A percentile compares a stretch with the other conserved stretches of the same genome.
These are phyloP conservation scores for Xerocomus nothofagi DNA, from an alignment of 1,284 basidiomycete species.

Conservation along the genomic window DNA sequence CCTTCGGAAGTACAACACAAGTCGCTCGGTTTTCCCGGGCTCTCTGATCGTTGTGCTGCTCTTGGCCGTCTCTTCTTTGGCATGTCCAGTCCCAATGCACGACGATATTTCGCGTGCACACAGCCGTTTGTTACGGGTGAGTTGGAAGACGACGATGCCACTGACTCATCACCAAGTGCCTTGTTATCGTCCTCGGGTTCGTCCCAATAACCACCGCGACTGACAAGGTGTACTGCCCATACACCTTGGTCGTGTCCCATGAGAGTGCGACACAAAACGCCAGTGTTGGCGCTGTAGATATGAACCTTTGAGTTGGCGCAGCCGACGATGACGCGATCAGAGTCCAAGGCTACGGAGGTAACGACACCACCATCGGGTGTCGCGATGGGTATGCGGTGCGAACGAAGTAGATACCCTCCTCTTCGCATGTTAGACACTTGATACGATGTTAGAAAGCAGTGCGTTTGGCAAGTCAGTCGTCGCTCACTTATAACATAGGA, in stretches of 20 bases:
- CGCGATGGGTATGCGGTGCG: slow-evolving; percentile 62
- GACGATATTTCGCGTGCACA: slow-evolving; percentile 30
- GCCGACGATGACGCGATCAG: slow-evolving; percentile 86
- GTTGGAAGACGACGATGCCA: neutral
- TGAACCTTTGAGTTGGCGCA: slow-evolving; percentile 89
- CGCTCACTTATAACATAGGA: slow-evolving; percentile 74
- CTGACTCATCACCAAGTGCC: slow-evolving; percentile 4
- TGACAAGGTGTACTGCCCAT: slow-evolving; percentile 86
- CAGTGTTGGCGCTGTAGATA: slow-evolving; percentile 82
- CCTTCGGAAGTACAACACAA: slow-evolving; percentile 62
- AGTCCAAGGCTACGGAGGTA: slow-evolving; percentile 85
- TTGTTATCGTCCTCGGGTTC: slow-evolving; percentile 25
- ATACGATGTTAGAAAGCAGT: slow-evolving; percentile 3
- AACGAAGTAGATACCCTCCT: slow-evolving; percentile 75
- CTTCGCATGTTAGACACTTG: slow-evolving; percentile 84
- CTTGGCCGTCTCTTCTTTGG: slow-evolving; percentile 18
- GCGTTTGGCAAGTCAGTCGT: neutral
- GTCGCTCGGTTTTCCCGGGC: slow-evolving; percentile 49
- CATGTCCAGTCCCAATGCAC: slow-evolving; percentile 30
- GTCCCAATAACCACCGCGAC: slow-evolving; percentile 44
- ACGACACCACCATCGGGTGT: slow-evolving; percentile 72
- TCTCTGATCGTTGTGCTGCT: slow-evolving; percentile 7
- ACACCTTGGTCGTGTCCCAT: slow-evolving; percentile 88
- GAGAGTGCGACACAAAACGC: slow-evolving; percentile 76
- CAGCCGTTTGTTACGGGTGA: slow-evolving; percentile 24